These are phyloP conservation scores for Cercospora berteroae DNA, from an alignment of 2,329 filamentous ascomycete species.

Conservation along the genomic window DNA sequence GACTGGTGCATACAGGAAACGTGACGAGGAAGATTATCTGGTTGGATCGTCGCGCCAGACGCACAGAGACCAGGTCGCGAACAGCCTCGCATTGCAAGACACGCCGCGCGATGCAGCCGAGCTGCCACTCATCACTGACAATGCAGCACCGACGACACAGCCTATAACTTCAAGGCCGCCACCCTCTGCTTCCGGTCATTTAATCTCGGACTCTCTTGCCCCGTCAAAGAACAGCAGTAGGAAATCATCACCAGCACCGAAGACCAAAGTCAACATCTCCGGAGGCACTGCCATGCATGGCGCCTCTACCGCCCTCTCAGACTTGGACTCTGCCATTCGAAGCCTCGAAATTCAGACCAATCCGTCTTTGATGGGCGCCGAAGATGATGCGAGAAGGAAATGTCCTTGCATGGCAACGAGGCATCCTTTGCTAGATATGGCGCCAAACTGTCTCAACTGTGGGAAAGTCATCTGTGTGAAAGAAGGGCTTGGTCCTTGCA, in stretches of 20 bases:
- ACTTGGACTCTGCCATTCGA: slow-evolving; percentile 75
- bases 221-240: slow-evolving; percentile 47
- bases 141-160: slow-evolving; percentile 46
- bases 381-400: slow-evolving; percentile 58
- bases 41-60: slow-evolving; percentile 46
- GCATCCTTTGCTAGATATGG: slow-evolving; percentile 84
- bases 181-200: slow-evolving; percentile 69
- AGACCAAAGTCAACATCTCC: slow-evolving; percentile 68
- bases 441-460: slow-evolving; percentile 87
- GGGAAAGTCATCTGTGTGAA: slow-evolving; percentile 95
- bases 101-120: slow-evolving; percentile 50
- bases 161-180: slow-evolving; percentile 52
- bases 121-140: slow-evolving; percentile 45
- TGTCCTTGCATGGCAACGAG: slow-evolving; percentile 87
- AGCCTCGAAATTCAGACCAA: slow-evolving; percentile 90
- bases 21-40: slow-evolving; percentile 72
- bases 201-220: slow-evolving; percentile 70
- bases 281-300: slow-evolving; percentile 82
- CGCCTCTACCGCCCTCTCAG: slow-evolving; percentile 68
- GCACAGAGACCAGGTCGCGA: slow-evolving; percentile 42
- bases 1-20: slow-evolving; percentile 73
- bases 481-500: slow-evolving; percentile 91
- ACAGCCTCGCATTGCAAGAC: slow-evolving; percentile 50
- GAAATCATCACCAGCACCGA: slow-evolving; percentile 52
- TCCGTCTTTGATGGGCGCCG: slow-evolving; percentile 57